phyloP scores from a whole-genome alignment of 495 filamentous ascomycete genomes.

The Hypoxylon intermedium region DNA sequence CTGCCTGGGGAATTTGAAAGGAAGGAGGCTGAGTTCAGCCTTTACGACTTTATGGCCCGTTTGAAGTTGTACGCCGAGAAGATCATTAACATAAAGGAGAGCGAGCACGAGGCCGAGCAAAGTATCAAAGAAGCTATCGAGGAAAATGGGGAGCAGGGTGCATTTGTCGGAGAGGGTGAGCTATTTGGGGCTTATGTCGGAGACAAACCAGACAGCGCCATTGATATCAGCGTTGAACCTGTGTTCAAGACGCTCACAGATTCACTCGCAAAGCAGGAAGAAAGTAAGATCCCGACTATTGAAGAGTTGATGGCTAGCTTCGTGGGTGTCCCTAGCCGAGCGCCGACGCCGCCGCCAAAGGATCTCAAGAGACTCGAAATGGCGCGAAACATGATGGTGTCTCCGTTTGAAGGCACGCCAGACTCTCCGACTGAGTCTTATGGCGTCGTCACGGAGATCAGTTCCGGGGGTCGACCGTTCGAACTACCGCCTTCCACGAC shows the following conservation, averaged over 20 bases:
- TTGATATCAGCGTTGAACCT: slow-evolving; percentile 47
- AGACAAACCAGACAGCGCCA: slow-evolving; percentile 53
- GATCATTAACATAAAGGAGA: slow-evolving; percentile 32
- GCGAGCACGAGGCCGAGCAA: slow-evolving; percentile 28
- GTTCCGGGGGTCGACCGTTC: slow-evolving; percentile 11
- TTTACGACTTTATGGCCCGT: slow-evolving; percentile 46
- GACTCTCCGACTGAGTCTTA: slow-evolving; percentile 23
- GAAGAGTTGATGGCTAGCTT: slow-evolving; percentile 50
- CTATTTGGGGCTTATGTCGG: slow-evolving; percentile 42
- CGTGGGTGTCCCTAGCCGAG: slow-evolving; percentile 42
- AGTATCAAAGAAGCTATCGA: slow-evolving; percentile 21
- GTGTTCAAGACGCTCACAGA: slow-evolving; percentile 13
- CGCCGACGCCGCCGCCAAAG: slow-evolving; percentile 51
- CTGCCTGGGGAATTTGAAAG: slow-evolving; percentile 44
- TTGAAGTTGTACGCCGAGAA: slow-evolving; percentile 42
- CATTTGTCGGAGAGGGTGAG: slow-evolving; percentile 37
- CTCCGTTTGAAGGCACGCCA: slow-evolving; percentile 29
- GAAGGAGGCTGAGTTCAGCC: slow-evolving; percentile 41
- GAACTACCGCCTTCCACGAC: slow-evolving; percentile 22
- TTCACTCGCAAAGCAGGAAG: slow-evolving; percentile 12
- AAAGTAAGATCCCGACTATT: slow-evolving; percentile 31
- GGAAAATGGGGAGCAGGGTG: slow-evolving; percentile 22
- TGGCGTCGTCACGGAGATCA: slow-evolving; percentile 31
- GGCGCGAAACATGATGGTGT: slow-evolving; percentile 23
- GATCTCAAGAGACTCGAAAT: slow-evolving; percentile 42